Percentiles rank a stretch among this genome's conserved stretches.
Conservation (phyloP, 208 protist species). For the Herpetomonas tarakana region DNA sequence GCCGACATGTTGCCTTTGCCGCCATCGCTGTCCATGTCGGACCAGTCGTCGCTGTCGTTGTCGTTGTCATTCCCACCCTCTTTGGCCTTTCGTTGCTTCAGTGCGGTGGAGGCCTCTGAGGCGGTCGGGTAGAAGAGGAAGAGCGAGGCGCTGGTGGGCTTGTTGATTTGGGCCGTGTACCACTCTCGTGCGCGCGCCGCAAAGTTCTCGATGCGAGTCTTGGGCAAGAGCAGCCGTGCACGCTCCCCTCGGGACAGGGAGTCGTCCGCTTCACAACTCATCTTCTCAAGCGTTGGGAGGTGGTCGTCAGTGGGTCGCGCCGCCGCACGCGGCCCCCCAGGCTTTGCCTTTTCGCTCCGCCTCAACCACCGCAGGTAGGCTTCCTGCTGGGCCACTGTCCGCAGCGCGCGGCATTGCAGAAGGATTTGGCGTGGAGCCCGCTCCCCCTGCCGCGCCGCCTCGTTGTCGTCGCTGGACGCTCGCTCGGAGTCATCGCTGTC, state of each 20-base stretch:
- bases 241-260: background rate
- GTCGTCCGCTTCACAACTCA: background rate
- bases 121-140: conserved; percentile 48
- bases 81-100: background rate
- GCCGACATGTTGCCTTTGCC: background rate
- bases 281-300: background rate
- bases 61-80: conserved; percentile 1
- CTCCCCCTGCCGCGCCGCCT: conserved; percentile 3
- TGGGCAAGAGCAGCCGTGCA: background rate
- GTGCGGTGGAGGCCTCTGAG: conserved; percentile 9
- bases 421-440: conserved; percentile 23
- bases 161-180: conserved; percentile 26
- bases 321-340: background rate
- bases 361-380: conserved; percentile 5
- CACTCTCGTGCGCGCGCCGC: conserved; percentile 43
- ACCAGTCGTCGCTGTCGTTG: conserved; percentile 7
- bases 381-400: conserved; percentile 7
- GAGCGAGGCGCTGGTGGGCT: conserved; percentile 14
- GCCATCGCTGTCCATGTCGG: conserved; percentile 2
- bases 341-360: conserved; percentile 1
- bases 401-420: conserved; percentile 24
- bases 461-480: conserved; percentile 7
- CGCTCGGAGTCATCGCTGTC: conserved; percentile 16
- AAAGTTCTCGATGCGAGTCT: conserved; percentile 52
- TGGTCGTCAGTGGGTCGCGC: background rate